Evolutionary conservation across 768 basidiomycete genomes (phyloP), one percentile per base, ranked within the genome.

Genomic region (Suillus variegatus): DNA sequence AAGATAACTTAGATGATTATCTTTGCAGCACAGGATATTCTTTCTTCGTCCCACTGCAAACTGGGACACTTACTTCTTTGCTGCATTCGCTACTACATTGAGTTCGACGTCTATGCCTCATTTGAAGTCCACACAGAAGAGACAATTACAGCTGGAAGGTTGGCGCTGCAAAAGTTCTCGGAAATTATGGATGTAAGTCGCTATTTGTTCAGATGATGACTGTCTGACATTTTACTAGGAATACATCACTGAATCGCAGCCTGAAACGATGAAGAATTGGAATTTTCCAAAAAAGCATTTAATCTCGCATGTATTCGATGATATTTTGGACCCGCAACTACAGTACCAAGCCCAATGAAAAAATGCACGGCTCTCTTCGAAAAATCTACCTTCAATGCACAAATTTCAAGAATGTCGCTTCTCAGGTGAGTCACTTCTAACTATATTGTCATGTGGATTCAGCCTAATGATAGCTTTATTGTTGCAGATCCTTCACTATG

Each of bases 371-470:
- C 6, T 6, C 22, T 13, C 25, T 49, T 22, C 70, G 76, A 47
- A 67, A 61, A 6, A 66, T 58, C 6, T 80, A 79, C 40, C 69
- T 66, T 12, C 46, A n/a, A 1, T 67, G 68, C 12, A 78, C 79
- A 3, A 81, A 81, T 61, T 77, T 76, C 65, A 78, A 77, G 60
- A 61, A 79, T 60, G 69, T 78, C 25, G 76, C 71, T 0, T 47
- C 57, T 0, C 79, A 80, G 72, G 79, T 79, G n/a, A n/a, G n/a
- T 43, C 32, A 66, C 51, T 74, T 77, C 20, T 38, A 64, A 38
- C 35, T 32, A 25, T 32, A 35, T n/a, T 63, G n/a, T n/a, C n/a
- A n/a, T n/a, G n/a, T 38, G 36, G 32, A 2, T n/a, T n/a, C n/a
- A n/a, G n/a, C n/a, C 38, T n/a, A 16, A 10, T 49, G 4, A 28